A percentile compares a stretch with the other conserved stretches of the same genome.
Conservation (phyloP, 129 eudicot species). For the Solidago caesia region DNA sequence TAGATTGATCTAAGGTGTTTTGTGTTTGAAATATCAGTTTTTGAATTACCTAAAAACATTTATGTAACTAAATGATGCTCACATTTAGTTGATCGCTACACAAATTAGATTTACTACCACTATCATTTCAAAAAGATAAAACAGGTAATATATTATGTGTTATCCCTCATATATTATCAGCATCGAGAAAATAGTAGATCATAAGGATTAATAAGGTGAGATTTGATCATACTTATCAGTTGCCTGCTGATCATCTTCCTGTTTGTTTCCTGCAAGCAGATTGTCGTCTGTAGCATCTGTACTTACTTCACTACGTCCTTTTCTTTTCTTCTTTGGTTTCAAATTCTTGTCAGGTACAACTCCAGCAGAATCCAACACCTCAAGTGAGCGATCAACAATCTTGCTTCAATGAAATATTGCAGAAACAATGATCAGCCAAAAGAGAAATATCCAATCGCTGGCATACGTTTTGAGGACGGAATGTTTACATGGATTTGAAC, state of each 20-base stretch:
- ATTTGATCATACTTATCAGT: constrained; percentile 38
- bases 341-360: constrained; percentile 19
- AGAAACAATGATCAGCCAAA: neutral
- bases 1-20: no score
- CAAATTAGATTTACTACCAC: neutral
- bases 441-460: neutral
- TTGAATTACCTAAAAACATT: no score
- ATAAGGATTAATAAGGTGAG: neutral
- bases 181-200: neutral
- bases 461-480: neutral
- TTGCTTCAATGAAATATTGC: constrained; percentile 20
- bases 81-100: neutral
- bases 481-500: neutral
- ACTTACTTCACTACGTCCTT: constrained; percentile 27
- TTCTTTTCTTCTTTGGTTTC: constrained; percentile 37
- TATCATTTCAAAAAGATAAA: neutral
- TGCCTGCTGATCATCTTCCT: constrained; percentile 34
- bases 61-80: neutral
- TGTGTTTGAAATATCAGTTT: no score
- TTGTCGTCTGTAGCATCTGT: constrained; percentile 23
- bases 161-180: neutral
- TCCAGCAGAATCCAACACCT: constrained; percentile 28
- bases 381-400: constrained; percentile 18
- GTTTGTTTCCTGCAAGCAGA: constrained; percentile 31
- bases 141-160: neutral